A percentile compares a stretch with the other conserved stretches of the same genome.
These are phyloP conservation scores for Cadophora gregata DNA, from an alignment of 2,329 filamentous ascomycete genomes.

Conservation along the genomic window DNA sequence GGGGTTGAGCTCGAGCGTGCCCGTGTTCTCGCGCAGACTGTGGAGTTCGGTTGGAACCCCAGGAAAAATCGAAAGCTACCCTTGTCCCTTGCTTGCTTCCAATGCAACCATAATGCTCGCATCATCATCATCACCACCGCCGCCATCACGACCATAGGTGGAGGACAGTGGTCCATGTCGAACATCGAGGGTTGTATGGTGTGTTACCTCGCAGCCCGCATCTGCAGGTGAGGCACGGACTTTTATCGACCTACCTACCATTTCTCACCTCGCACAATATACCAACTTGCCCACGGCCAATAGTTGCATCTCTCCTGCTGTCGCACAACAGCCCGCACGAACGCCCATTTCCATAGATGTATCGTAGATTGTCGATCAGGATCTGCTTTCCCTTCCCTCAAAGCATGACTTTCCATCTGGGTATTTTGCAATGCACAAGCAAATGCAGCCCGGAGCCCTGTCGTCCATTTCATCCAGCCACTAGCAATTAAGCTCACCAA, in stretches of 20 bases:
- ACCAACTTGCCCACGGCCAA: constrained; percentile 3
- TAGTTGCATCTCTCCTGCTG: neutral
- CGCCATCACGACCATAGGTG: neutral
- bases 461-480: constrained; percentile 5
- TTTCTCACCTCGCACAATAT: too few relatives aligned
- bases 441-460: neutral
- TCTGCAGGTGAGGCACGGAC: neutral
- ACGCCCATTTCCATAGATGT: neutral
- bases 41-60: neutral
- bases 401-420: neutral
- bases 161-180: neutral
- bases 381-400: neutral
- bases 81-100: neutral
- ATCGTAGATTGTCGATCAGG: neutral
- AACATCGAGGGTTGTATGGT: neutral
- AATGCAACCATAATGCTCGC: constrained; percentile 3
- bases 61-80: neutral
- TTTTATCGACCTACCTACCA: neutral
- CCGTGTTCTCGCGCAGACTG: neutral
- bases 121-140: neutral
- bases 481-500: constrained; percentile 8
- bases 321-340: neutral
- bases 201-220: neutral
- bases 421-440: neutral
- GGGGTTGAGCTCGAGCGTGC: neutral